phyloP scores from a whole-genome alignment of 306 rosid species.

The Glycyrrhiza uralensis region DNA sequence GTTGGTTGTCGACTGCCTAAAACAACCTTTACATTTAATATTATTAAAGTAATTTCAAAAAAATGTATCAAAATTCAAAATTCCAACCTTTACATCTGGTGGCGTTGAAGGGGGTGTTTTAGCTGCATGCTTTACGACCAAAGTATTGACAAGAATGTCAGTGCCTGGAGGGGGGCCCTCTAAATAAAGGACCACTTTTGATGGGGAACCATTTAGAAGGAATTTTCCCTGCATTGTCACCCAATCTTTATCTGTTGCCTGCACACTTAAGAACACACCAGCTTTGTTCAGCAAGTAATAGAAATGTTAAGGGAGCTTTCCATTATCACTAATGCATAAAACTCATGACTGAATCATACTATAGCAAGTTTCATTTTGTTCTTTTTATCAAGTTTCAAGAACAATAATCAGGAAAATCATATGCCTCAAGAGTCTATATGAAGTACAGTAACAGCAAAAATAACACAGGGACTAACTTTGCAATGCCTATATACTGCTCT shows the following conservation, averaged over 20 bases:
- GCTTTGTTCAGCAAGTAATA: slow-evolving; percentile 28
- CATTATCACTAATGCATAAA: not conserved
- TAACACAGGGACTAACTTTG: slow-evolving; percentile 54
- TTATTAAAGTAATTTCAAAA: slow-evolving; percentile 6
- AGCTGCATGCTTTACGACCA: slow-evolving; percentile 80
- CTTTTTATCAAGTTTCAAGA: slow-evolving; percentile 16
- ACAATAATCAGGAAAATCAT: not conserved
- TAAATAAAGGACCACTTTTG: slow-evolving; percentile 74
- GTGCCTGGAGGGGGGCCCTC: slow-evolving; percentile 92
- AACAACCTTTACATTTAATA: not conserved
- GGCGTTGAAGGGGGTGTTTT: slow-evolving; percentile 68
- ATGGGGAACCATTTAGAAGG: slow-evolving; percentile 80
- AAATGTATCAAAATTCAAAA: not conserved
- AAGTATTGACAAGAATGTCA: slow-evolving; percentile 81
- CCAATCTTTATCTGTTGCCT: slow-evolving; percentile 98
- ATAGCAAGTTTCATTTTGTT: not conserved
- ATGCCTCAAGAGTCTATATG: not conserved
- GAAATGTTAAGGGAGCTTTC: slow-evolving; percentile 9
- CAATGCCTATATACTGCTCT: slow-evolving; percentile 89
- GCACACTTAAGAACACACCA: slow-evolving; percentile 57
- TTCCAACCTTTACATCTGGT: slow-evolving; percentile 61
- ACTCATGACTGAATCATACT: not conserved
- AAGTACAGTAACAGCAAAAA: not conserved
- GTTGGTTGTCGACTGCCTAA: not conserved
- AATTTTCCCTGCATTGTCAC: slow-evolving; percentile 78